A percentile compares a stretch with the other conserved stretches of the same genome.
Conservation (phyloP, 2,329 filamentous ascomycete genomes). For the Plenodomus tracheiphilus region DNA sequence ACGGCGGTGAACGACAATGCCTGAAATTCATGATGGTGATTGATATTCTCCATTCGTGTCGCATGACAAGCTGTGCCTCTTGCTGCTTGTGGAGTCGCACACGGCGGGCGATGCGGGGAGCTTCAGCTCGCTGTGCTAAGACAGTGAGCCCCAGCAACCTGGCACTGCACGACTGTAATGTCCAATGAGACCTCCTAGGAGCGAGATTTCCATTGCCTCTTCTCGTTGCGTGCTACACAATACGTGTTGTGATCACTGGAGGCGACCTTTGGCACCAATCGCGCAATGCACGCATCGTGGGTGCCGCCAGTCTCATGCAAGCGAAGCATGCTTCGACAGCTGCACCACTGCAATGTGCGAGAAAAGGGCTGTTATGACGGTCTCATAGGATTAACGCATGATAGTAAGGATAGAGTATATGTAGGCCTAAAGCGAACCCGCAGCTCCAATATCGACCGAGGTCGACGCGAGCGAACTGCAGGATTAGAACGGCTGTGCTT, state of each 20-base stretch:
- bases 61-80: constrained; percentile 5
- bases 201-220: constrained; percentile 3
- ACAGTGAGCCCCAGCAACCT: constrained; percentile 12
- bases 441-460: constrained; percentile 40
- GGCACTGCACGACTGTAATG: constrained; percentile 6
- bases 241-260: constrained; percentile 11
- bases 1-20: background rate
- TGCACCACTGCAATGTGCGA: background rate
- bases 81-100: constrained; percentile 21
- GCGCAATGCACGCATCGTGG: constrained; percentile 6
- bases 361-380: too few relatives aligned
- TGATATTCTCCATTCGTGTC: background rate
- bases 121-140: background rate
- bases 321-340: background rate
- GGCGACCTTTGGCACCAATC: constrained; percentile 5
- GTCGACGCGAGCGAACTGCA: constrained; percentile 41
- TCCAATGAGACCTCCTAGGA: background rate
- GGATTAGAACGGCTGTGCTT: constrained; percentile 47
- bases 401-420: constrained; percentile 13
- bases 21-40: background rate
- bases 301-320: too few relatives aligned
- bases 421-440: constrained; percentile 48
- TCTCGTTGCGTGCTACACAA: constrained; percentile 18
- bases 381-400: background rate
- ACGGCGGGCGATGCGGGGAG: constrained; percentile 8